These are phyloP conservation scores for Rhytidhysteron rufulum DNA, from an alignment of 2,329 filamentous ascomycete genomes.

Conservation along the genomic window DNA sequence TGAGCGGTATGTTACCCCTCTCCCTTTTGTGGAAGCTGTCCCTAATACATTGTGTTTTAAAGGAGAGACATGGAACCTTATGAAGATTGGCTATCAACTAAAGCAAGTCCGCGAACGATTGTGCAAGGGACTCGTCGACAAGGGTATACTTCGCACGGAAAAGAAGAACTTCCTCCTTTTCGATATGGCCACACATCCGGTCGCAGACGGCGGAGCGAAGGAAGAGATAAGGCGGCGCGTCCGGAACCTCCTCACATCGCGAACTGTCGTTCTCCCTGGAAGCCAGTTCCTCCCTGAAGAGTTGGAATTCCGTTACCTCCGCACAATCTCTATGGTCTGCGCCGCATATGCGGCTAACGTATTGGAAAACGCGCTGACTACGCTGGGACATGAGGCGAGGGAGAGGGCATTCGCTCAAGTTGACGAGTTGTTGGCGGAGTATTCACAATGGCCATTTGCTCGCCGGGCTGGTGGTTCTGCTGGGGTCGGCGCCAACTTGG, in stretches of 20 bases:
- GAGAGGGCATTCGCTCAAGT: conserved; percentile 96
- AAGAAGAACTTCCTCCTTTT: conserved; percentile 99
- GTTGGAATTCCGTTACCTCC: conserved; percentile 87
- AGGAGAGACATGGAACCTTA: conserved; percentile 99
- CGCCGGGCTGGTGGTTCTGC: conserved; percentile 70
- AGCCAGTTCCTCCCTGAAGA: conserved; percentile 91
- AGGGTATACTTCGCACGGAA: conserved; percentile 95
- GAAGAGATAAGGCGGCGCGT: conserved; percentile 94
- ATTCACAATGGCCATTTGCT: conserved; percentile 96
- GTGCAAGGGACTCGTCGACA: conserved; percentile 96
- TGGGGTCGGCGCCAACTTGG: conserved; percentile 88
- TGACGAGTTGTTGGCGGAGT: conserved; percentile 91
- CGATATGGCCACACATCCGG: conserved; percentile 98
- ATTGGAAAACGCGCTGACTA: conserved; percentile 93
- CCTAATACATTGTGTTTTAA: conserved; percentile 14
- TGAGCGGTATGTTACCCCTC: conserved; percentile 71
- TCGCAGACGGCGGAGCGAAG: conserved; percentile 93
- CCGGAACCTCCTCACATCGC: conserved; percentile 85
- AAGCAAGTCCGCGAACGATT: conserved; percentile 98
- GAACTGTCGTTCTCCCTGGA: conserved; percentile 83
- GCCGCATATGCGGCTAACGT: conserved; percentile 98
- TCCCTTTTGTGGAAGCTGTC: conserved; percentile 1
- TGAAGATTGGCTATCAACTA: conserved; percentile 99
- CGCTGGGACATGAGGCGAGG: conserved; percentile 86
- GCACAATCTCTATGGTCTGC: conserved; percentile 94